Conservation (phyloP, 495 filamentous ascomycete species). For the Stereocaulon alpinum region DNA sequence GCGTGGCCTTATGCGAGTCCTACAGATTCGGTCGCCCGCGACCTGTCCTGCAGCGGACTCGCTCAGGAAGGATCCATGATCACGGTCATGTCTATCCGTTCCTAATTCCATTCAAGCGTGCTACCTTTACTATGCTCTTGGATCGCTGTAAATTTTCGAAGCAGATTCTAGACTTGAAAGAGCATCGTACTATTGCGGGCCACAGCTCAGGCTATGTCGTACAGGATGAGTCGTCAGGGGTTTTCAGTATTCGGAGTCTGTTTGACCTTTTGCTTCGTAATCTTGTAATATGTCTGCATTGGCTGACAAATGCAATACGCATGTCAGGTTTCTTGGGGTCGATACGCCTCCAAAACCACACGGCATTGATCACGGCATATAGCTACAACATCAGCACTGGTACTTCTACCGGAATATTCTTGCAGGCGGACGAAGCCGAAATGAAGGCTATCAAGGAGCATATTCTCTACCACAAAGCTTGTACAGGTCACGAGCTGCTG, state of each 20-base stretch:
- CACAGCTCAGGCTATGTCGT: not conserved
- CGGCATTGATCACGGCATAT: not conserved
- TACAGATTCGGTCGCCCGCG: conserved; percentile 1
- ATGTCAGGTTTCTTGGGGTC: not conserved
- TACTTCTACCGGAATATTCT: not conserved
- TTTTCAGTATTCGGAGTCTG: not conserved
- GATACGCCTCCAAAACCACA: not conserved
- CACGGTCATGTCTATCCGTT: not conserved
- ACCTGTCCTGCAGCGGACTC: not conserved
- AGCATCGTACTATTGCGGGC: not conserved
- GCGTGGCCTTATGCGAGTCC: not conserved
- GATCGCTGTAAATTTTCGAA: not conserved
- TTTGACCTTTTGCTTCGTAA: not conserved
- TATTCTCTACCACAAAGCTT: not conserved
- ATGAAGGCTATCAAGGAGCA: not conserved
- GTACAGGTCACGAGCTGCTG: not conserved
- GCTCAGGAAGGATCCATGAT: not conserved
- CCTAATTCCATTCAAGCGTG: not conserved
- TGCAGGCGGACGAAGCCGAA: not conserved
- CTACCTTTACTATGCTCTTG: not conserved
- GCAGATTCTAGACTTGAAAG: not conserved
- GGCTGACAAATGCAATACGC: not conserved
- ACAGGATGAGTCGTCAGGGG: not conserved
- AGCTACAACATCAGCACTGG: not conserved
- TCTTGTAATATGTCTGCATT: not conserved